Evolutionary conservation across 2,329 filamentous ascomycete species (phyloP), one percentile per base, ranked within the genome.

Genomic region (Stylonectria norvegica): DNA sequence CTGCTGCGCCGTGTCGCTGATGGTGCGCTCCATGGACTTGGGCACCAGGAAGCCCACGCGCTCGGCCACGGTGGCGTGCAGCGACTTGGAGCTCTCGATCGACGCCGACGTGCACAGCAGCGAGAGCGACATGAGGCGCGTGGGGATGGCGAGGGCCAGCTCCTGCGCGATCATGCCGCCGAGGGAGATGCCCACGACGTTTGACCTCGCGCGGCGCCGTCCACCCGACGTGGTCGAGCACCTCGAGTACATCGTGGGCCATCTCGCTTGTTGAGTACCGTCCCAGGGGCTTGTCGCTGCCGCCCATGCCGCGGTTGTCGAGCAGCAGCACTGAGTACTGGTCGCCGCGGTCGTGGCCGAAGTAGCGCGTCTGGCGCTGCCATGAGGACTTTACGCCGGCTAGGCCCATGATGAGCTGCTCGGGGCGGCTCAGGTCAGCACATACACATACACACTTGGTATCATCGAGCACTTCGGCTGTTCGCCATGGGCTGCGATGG

Each of bases 91-190:
- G 64, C 81, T 81, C 49, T 81, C 75, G 42, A 85, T 71, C 22
- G 62, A 60, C 4, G 80, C 75, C 1, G 81, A 77, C 2, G 83
- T 86, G 60, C 75, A 80, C 47, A 82, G 64, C 3, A 87, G 71
- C 22, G 67, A 73, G 14, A 87, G 66, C 12, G 73, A 78, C 17
- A 68, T 66, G 38, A 86, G 60, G 33, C 76, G 69, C 10, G 65
- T 47, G 0, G 80, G 79, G 20, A 70, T 64, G n/a, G 71, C 62
- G 50, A 65, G 69, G 16, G 75, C 79, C 4, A 95, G 58, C 66
- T 95, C 89, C 64, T 95, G 89, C 3, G 86, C 80, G 55, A 95
- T 91, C 89, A 95, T 95, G 57, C 89, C 89, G 48, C 89, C 89
- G 76, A 95, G 86, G 43, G 83, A 88, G 49, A 91, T 81, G 40